Conservation (phyloP, 2,329 filamentous ascomycete species). For the Aspergillus udagawae region DNA sequence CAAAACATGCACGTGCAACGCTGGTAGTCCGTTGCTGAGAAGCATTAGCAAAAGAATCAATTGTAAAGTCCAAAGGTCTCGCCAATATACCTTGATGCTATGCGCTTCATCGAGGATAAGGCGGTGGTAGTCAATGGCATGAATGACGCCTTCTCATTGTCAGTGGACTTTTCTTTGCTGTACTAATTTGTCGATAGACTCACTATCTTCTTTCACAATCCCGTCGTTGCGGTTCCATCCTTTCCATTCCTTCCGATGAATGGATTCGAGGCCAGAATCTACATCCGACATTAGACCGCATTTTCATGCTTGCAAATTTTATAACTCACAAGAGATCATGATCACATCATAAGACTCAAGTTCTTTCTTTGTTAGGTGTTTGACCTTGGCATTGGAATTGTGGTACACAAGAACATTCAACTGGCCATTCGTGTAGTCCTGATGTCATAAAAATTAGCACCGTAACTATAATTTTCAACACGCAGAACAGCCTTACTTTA, state of each 20-base stretch:
- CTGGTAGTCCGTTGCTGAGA: constrained; percentile 65
- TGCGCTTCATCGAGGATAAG: constrained; percentile 94
- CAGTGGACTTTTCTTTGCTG: not conserved
- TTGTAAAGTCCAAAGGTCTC: not conserved
- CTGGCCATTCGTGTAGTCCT: constrained; percentile 74
- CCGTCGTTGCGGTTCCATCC: constrained; percentile 79
- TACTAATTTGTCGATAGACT: constrained; percentile 7
- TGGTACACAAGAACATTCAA: constrained; percentile 90
- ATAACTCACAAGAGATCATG: constrained; percentile 84
- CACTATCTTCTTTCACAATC: constrained; percentile 70
- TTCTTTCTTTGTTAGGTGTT: constrained; percentile 69
- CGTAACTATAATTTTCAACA: not conserved
- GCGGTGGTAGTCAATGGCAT: constrained; percentile 82
- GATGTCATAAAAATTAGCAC: not conserved
- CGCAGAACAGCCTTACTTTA: constrained; percentile 45
- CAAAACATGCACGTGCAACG: constrained; percentile 93
- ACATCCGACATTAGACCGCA: constrained; percentile 6
- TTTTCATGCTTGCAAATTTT: not conserved
- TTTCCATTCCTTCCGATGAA: constrained; percentile 87
- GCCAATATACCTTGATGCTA: constrained; percentile 69
- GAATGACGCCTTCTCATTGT: constrained; percentile 61
- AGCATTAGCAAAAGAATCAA: constrained; percentile 8
- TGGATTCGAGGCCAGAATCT: constrained; percentile 71
- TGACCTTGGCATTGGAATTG: constrained; percentile 77
- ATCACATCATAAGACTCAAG: constrained; percentile 85